Evolutionary conservation across 2,329 filamentous ascomycete genomes (phyloP).

Genomic region (Stenocarpella maydis): DNA sequence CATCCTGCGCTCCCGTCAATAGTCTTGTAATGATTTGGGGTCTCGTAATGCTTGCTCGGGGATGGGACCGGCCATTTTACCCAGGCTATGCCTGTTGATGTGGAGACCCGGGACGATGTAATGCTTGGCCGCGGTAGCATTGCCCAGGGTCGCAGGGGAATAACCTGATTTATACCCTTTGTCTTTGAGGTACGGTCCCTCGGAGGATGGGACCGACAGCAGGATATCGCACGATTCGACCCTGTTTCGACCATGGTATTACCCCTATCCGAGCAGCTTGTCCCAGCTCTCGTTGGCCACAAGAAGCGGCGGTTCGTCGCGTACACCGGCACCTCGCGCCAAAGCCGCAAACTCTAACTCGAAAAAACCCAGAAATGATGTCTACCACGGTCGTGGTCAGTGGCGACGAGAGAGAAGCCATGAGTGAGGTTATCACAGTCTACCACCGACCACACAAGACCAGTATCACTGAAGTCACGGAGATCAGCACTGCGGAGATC

Average conservation of each 20-base stretch:
- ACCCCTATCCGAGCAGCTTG: slow-evolving; percentile 5
- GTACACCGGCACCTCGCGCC: neutral
- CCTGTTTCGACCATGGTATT: slow-evolving; percentile 10
- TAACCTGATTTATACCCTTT: slow-evolving; percentile 18
- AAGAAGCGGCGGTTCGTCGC: neutral
- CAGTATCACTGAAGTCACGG: neutral
- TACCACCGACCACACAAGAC: slow-evolving; percentile 1
- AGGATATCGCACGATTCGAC: slow-evolving; percentile 3
- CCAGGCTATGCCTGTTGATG: slow-evolving; percentile 13
- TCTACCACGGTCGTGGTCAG: slow-evolving; percentile 8
- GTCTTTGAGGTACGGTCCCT: neutral
- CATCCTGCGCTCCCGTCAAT: neutral
- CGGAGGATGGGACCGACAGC: slow-evolving; percentile 12
- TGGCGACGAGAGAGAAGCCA: neutral
- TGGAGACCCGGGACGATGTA: slow-evolving; percentile 11
- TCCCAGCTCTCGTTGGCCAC: slow-evolving; percentile 14
- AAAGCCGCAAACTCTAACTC: neutral
- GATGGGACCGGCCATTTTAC: neutral
- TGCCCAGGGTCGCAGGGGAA: slow-evolving; percentile 9
- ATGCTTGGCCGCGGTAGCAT: slow-evolving; percentile 24
- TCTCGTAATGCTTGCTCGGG: slow-evolving; percentile 1
- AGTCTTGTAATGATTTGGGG: slow-evolving; percentile 11
- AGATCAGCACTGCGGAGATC: slow-evolving; percentile 8
- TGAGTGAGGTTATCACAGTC: slow-evolving; percentile 1
- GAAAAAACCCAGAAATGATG: neutral